A percentile compares a stretch with the other conserved stretches of the same genome.
phyloP scores from a whole-genome alignment of 192 early-diverging fungal genomes.

The Linnemannia elongata region DNA sequence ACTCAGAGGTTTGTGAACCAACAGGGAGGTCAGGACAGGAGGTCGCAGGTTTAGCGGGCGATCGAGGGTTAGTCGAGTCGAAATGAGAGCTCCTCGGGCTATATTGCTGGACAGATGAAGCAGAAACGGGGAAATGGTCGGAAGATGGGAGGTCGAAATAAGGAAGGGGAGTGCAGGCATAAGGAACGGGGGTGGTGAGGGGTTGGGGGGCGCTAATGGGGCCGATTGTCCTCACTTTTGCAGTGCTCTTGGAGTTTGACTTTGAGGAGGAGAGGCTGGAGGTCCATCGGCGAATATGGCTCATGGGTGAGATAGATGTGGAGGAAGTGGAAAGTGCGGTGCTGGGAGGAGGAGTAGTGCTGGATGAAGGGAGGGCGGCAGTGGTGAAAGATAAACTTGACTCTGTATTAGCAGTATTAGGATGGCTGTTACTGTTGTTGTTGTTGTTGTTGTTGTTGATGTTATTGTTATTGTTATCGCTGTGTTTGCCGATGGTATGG shows the following conservation, averaged over 20 bases:
- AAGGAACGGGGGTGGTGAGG: conserved; percentile 40
- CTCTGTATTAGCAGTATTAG: not conserved
- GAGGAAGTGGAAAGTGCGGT: not conserved
- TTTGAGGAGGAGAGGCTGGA: conserved; percentile 32
- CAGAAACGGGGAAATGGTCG: not conserved
- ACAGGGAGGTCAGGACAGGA: conserved; percentile 29
- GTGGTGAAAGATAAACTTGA: not conserved
- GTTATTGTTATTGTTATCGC: not conserved
- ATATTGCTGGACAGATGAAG: not conserved
- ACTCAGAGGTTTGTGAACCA: not conserved
- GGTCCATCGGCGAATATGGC: conserved; percentile 47
- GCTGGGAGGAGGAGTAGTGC: conserved; percentile 10
- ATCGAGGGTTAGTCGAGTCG: conserved; percentile 7
- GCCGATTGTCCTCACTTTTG: conserved; percentile 35
- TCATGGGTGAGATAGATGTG: conserved; percentile 21
- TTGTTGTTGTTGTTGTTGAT: not conserved
- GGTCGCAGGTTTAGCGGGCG: conserved; percentile 31
- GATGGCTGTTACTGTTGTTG: conserved; percentile 1
- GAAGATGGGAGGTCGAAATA: conserved; percentile 23
- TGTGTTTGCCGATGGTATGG: not conserved
- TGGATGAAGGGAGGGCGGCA: not conserved
- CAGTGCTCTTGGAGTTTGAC: conserved; percentile 8
- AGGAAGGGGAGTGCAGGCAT: conserved; percentile 49
- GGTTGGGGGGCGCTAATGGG: conserved; percentile 47
- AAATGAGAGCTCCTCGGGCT: not conserved